Conservation (phyloP, 73 alveolate genomes). For the Blepharisma stoltei region DNA sequence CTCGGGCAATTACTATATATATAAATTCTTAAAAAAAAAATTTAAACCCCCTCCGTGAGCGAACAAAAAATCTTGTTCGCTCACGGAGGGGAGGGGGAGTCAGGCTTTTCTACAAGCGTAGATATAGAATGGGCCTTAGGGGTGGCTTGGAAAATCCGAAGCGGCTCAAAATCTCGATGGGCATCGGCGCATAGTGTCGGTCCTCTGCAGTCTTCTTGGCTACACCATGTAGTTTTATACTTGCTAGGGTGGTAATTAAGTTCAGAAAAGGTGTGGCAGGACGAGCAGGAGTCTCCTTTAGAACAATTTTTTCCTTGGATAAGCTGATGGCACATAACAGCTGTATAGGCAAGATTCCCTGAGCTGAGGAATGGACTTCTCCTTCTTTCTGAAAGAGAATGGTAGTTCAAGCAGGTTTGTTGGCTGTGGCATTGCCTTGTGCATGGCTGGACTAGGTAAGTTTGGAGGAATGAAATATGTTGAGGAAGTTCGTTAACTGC, state of each 20-base stretch:
- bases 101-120: conserved; percentile 40
- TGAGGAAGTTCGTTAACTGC: not conserved
- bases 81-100: too few relatives aligned
- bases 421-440: not conserved
- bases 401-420: conserved; percentile 31
- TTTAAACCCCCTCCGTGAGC: too few relatives aligned
- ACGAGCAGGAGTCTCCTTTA: conserved; percentile 25
- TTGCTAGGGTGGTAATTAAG: conserved; percentile 33
- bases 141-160: conserved; percentile 37
- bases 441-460: conserved; percentile 21
- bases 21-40: too few relatives aligned
- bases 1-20: too few relatives aligned
- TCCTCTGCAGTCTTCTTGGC: conserved; percentile 32
- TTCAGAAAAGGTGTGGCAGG: conserved; percentile 38
- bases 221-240: conserved; percentile 34
- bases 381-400: conserved; percentile 21
- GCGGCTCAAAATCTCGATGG: conserved; percentile 25
- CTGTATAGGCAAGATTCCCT: conserved; percentile 8
- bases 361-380: conserved; percentile 12
- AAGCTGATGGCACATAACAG: conserved; percentile 4
- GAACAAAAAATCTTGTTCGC: too few relatives aligned
- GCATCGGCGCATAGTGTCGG: conserved; percentile 27
- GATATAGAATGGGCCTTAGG: conserved; percentile 49
- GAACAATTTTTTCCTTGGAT: conserved; percentile 27
- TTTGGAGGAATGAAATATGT: not conserved